A percentile compares a stretch with the other conserved stretches of the same genome.
phyloP scores from a whole-genome alignment of 2,329 filamentous ascomycete genomes.

The Plenodomus tracheiphilus region DNA sequence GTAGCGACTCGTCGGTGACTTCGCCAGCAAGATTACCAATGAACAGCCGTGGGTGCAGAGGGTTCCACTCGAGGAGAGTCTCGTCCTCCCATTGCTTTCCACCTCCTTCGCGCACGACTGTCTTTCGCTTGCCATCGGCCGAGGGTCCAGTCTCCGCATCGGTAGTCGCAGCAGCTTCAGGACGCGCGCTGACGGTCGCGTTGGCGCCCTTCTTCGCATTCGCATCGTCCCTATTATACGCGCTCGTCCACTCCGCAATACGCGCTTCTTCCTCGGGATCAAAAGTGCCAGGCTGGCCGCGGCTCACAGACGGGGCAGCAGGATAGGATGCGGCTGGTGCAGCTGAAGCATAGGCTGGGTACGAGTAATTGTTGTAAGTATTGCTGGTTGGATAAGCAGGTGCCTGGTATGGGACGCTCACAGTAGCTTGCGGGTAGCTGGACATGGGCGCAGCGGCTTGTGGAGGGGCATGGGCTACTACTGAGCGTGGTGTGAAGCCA shows the following conservation, averaged over 20 bases:
- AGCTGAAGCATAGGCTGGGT: conserved; percentile 64
- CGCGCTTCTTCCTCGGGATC: conserved; percentile 87
- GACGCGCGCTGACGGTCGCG: conserved; percentile 44
- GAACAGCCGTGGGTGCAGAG: conserved; percentile 89
- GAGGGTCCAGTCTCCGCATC: conserved; percentile 53
- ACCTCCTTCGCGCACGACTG: conserved; percentile 84
- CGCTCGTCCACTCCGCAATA: conserved; percentile 93
- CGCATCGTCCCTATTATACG: conserved; percentile 71
- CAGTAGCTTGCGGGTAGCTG: conserved; percentile 45
- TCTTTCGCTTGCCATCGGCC: conserved; percentile 72
- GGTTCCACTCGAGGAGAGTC: conserved; percentile 92
- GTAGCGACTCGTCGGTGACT: conserved; percentile 91
- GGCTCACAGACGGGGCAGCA: conserved; percentile 29
- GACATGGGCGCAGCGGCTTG: conserved; percentile 44
- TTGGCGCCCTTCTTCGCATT: conserved; percentile 49
- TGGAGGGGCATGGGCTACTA: conserved; percentile 44
- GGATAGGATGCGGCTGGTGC: conserved; percentile 25
- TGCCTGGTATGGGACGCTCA: conserved; percentile 47
- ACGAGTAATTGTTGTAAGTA: conserved; percentile 68
- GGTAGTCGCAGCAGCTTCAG: conserved; percentile 36
- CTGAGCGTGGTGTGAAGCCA: conserved; percentile 63
- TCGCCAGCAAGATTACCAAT: conserved; percentile 96
- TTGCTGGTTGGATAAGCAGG: conserved; percentile 46
- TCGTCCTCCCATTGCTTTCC: conserved; percentile 92
- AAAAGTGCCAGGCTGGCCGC: conserved; percentile 44